These are phyloP conservation scores for Nitzschia putrida DNA, from an alignment of 108 stramenopile species.

Conservation along the genomic window DNA sequence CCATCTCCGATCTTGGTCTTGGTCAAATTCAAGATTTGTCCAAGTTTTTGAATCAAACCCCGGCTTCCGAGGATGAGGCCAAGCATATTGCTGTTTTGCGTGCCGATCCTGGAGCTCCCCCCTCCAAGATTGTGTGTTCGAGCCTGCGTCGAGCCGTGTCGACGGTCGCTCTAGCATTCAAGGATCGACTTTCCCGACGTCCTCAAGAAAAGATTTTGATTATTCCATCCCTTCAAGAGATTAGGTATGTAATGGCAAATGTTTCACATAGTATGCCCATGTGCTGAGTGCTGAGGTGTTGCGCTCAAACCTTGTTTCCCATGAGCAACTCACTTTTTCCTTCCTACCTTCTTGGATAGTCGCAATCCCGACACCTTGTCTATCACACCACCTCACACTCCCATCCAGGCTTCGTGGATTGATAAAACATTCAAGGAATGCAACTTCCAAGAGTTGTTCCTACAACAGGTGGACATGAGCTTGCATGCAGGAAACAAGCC, in stretches of 20 bases:
- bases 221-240: conserved; percentile 84
- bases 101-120: conserved; percentile 46
- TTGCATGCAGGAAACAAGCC: conserved; percentile 86
- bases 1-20: conserved; percentile 68
- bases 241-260: conserved; percentile 34
- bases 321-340: neutral
- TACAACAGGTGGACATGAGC: conserved; percentile 68
- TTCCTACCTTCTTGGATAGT: conserved; percentile 8
- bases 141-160: conserved; percentile 85
- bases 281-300: neutral
- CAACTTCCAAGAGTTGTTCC: conserved; percentile 54
- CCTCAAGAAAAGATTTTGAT: conserved; percentile 72
- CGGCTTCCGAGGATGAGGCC: conserved; percentile 23
- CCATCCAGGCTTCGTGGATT: conserved; percentile 79
- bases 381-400: conserved; percentile 76
- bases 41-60: conserved; percentile 58
- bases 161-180: conserved; percentile 79
- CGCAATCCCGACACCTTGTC: conserved; percentile 88
- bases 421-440: conserved; percentile 51
- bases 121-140: conserved; percentile 74
- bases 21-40: conserved; percentile 67
- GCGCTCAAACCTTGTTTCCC: neutral
- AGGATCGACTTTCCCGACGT: conserved; percentile 59
- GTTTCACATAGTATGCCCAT: neutral
- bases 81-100: conserved; percentile 40